Evolutionary conservation across 179 eudicot species (phyloP).

Genomic region (Heliamphora pulchella): DNA sequence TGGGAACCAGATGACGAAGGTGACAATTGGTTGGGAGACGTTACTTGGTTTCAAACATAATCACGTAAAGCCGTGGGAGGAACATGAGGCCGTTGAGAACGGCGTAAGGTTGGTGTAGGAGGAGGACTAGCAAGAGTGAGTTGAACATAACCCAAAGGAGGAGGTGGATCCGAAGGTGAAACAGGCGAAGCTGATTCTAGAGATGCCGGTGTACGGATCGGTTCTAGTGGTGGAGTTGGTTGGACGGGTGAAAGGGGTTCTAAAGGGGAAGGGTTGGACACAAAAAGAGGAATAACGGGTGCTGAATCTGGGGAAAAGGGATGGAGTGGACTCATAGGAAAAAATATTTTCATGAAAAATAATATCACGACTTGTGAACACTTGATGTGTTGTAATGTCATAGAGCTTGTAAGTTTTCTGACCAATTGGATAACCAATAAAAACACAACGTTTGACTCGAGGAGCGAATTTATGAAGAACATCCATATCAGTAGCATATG

Average conservation of each 20-base stretch:
- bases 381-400: background rate
- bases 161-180: too few relatives aligned
- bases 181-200: too few relatives aligned
- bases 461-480: background rate
- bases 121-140: background rate
- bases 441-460: too few relatives aligned
- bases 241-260: background rate
- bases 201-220: background rate
- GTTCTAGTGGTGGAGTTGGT: background rate
- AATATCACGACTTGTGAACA: background rate
- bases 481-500: background rate
- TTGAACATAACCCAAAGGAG: too few relatives aligned
- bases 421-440: background rate
- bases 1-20: too few relatives aligned
- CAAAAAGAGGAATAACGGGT: slow-evolving; percentile 1
- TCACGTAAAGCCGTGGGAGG: background rate
- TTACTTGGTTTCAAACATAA: too few relatives aligned
- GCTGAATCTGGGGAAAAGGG: background rate
- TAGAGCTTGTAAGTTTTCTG: slow-evolving; percentile 9
- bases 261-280: background rate
- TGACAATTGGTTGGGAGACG: too few relatives aligned
- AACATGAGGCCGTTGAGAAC: slow-evolving; percentile 5
- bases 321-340: background rate
- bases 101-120: background rate
- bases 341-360: background rate